phyloP scores from a whole-genome alignment of 2,329 filamentous ascomycete genomes.

The Beauveria varroae region DNA sequence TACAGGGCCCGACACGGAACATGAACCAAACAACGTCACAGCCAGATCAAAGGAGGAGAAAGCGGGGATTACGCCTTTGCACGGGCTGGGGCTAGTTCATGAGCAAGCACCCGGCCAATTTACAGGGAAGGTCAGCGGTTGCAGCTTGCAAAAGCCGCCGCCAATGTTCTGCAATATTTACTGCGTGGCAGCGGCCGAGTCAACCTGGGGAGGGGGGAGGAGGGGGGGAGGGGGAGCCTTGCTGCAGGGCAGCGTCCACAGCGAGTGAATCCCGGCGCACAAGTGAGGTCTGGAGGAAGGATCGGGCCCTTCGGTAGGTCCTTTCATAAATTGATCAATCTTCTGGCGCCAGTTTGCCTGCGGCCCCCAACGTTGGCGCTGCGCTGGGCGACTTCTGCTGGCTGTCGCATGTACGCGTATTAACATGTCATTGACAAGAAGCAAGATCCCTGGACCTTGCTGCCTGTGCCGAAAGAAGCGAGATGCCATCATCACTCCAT shows the following conservation, averaged over 20 bases:
- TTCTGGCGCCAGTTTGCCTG: no score
- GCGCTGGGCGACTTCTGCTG: no score
- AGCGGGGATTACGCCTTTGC: constrained; percentile 5
- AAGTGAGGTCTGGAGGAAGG: neutral
- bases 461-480: no score
- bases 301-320: neutral
- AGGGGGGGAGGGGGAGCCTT: neutral
- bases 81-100: neutral
- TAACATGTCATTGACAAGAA: no score
- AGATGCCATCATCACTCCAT: no score
- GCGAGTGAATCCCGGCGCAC: constrained; percentile 2
- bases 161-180: no score
- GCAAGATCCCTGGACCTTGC: no score
- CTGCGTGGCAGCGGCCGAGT: neutral
- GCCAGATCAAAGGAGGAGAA: constrained; percentile 10
- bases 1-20: neutral
- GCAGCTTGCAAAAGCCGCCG: no score
- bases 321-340: neutral
- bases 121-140: neutral
- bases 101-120: neutral
- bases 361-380: no score
- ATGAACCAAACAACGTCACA: constrained; percentile 7
- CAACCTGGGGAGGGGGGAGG: neutral
- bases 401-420: no score
- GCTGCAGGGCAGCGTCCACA: neutral